A percentile compares a stretch with the other conserved stretches of the same genome.
Conservation (phyloP, 169 alveolate species). For the Perkinsus marinus region DNA sequence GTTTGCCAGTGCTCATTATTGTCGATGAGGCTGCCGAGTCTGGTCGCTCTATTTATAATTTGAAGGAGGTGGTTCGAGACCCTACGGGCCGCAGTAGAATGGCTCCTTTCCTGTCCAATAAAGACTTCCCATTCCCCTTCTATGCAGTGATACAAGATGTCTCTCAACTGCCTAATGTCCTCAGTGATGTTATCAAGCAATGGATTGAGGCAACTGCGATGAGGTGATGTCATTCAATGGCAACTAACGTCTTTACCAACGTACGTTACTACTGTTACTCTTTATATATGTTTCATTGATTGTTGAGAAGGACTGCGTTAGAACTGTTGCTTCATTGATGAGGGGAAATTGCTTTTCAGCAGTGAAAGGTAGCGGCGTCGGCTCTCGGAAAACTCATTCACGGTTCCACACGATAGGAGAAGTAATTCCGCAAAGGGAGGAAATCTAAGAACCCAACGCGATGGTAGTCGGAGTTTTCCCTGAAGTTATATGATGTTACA, state of each 20-base stretch:
- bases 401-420: too few relatives aligned
- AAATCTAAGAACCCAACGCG: too few relatives aligned
- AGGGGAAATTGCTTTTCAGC: too few relatives aligned
- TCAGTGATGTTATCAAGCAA: conserved; percentile 62
- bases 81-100: conserved; percentile 32
- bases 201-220: conserved; percentile 16
- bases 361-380: too few relatives aligned
- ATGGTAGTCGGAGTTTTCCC: too few relatives aligned
- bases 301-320: too few relatives aligned
- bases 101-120: conserved; percentile 56
- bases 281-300: background rate
- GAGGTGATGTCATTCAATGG: background rate
- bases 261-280: background rate
- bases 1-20: conserved; percentile 70
- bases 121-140: conserved; percentile 86
- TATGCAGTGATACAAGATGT: conserved; percentile 79
- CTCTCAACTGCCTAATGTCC: conserved; percentile 47
- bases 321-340: too few relatives aligned
- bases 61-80: conserved; percentile 31
- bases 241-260: background rate
- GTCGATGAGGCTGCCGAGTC: conserved; percentile 54
- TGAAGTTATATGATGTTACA: too few relatives aligned
- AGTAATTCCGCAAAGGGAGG: too few relatives aligned
- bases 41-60: conserved; percentile 30
- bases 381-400: too few relatives aligned